Evolutionary conservation across 2,329 filamentous ascomycete species (phyloP).

Genomic region (Cladosporium halotolerans): DNA sequence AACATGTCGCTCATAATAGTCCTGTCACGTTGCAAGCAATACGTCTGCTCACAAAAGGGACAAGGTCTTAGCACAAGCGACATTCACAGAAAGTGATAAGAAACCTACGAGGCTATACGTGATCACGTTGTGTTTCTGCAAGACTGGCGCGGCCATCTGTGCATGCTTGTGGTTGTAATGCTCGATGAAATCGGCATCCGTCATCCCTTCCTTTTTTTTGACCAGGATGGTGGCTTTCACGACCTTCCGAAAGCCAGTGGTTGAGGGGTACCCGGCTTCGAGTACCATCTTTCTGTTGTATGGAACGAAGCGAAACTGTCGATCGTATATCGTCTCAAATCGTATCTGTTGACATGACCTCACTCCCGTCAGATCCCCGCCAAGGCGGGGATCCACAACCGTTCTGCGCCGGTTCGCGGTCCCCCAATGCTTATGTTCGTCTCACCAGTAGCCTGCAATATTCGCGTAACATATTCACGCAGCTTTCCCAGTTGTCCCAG

Average conservation of each 20-base stretch:
- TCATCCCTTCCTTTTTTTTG: conserved; percentile 42
- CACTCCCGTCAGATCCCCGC: neutral
- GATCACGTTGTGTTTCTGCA: conserved; percentile 39
- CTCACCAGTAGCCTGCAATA: too few relatives aligned
- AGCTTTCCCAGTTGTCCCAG: too few relatives aligned
- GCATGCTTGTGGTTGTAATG: conserved; percentile 43
- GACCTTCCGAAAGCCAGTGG: conserved; percentile 41
- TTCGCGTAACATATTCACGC: too few relatives aligned
- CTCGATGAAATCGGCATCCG: conserved; percentile 39
- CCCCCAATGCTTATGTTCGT: too few relatives aligned
- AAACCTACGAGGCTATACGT: conserved; percentile 39
- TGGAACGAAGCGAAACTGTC: neutral
- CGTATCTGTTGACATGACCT: neutral
- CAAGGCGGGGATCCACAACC: neutral
- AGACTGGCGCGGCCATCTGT: conserved; percentile 38
- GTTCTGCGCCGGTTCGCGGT: too few relatives aligned
- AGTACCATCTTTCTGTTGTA: conserved; percentile 28
- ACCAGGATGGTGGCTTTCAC: conserved; percentile 42
- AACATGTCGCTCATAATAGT: conserved; percentile 42
- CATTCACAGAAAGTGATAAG: neutral
- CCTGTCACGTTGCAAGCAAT: conserved; percentile 39
- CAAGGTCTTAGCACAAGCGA: neutral
- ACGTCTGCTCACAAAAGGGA: conserved; percentile 30
- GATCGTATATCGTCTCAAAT: neutral
- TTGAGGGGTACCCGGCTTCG: conserved; percentile 40